Evolutionary conservation across 129 eudicot genomes (phyloP), one percentile per base, ranked within the genome.

Genomic region (Lactuca saligna): DNA sequence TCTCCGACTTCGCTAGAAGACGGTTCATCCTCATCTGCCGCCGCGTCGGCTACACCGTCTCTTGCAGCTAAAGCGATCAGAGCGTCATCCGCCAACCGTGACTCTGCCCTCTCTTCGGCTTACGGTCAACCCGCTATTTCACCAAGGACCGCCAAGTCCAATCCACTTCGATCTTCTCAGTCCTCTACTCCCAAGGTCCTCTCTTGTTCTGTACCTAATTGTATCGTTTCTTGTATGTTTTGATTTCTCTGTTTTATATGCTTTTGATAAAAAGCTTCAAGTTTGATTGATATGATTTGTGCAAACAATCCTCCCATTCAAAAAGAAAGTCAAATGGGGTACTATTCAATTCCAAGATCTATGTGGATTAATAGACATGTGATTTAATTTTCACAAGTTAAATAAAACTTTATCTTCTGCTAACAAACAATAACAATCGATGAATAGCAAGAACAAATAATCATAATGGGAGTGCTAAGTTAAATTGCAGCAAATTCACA

Each of bases 41-140:
- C 75, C 0, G 62, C 83, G 20, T 71, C 85, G 11, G 73, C 82
- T n/a, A 72, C 95, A 3, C 77, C 87, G 8, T 84, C 95, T n/a
- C 90, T 88, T 9, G 95, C 86, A 58, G 75, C 95, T 65, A 88
- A 85, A 78, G 95, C 95, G 39, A 85, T 88, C 57, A 75, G 95
- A 78, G 95, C 95, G 17, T 88, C 95, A 3, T 78, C 95, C 20
- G 81, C 85, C n/a, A 68, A 83, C 48, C 76, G 85, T 46, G 91
- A 88, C 55, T 79, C 89, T 8, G 79, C 96, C 33, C 89, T 83
- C 46, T 83, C 96, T n/a, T 83, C 87, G n/a, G 96, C 84, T 35
- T 88, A 85, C 29, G 86, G 68, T 54, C 90, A 82, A 68, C 78
- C 90, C 54, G 76, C 87, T 35, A 61, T 79, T 67, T 75, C 87